Evolutionary conservation across 768 basidiomycete species (phyloP), one percentile per base, ranked within the genome.

Genomic region (Suillus paluster): DNA sequence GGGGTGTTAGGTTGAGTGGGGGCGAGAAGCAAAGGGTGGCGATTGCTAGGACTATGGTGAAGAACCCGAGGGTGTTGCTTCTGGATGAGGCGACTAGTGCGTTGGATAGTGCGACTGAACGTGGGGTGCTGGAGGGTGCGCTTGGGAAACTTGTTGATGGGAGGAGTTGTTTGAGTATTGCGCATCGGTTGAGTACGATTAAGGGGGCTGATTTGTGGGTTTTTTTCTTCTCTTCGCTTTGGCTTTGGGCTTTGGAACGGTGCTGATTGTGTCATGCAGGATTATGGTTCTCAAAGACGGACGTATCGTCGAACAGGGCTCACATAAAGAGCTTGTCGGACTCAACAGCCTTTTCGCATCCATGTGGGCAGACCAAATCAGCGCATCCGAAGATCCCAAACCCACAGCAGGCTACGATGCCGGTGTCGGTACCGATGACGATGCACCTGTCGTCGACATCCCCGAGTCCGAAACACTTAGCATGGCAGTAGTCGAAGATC

Each of bases 231-330:
- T 52, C 27, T 21, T 33, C 34, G 30, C 3, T 6, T 30, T 30
- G n/a, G 30, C 30, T 50, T n/a, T n/a, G 7, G 11, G 25, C 10
- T 30, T 30, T 30, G 30, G 30, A 12, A 9, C 2, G 17, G 10
- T 39, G 23, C 38, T 55, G 17, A 54, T 25, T 55, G n/a, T 55
- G 17, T 62, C 64, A 38, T 65, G 17, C 70, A 93, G 92, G 59
- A 97, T 99, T 69, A 77, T 97, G 56, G 95, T 97, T 27, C 86
- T 99, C 62, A 91, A 92, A 67, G 91, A 97, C 70, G 96, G 97
- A 5, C 86, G 88, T 70, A 89, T 99, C 49, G 80, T 91, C 42
- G 97, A 98, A 74, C 84, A 85, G 62, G 94, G 94, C 10, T 84
- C 77, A 45, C 94, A 94, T 74, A 86, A 84, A 61, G 92, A 95